Evolutionary conservation across 1,284 basidiomycete species (phyloP).

Genomic region (Pholiota adiposa): DNA sequence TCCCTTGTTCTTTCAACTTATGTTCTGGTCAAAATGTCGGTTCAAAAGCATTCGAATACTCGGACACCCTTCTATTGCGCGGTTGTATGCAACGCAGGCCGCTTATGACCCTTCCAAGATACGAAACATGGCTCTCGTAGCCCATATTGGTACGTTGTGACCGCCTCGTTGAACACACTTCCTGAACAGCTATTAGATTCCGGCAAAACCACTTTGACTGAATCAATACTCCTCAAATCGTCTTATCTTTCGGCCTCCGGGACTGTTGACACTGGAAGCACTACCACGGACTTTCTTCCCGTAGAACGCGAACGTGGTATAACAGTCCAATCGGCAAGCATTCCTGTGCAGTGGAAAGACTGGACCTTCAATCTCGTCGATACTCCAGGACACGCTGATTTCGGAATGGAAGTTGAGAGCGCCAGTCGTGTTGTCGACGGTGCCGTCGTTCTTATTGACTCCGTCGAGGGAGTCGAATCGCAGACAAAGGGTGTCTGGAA

Average conservation of each 20-base stretch:
- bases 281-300: slow-evolving; percentile 89
- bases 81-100: slow-evolving; percentile 36
- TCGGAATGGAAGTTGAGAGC: slow-evolving; percentile 94
- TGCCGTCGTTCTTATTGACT: slow-evolving; percentile 86
- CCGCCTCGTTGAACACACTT: neutral
- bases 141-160: slow-evolving; percentile 70
- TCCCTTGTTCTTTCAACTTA: slow-evolving; percentile 9
- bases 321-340: slow-evolving; percentile 91
- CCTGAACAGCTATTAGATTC: slow-evolving; percentile 59
- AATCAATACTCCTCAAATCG: slow-evolving; percentile 82
- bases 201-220: slow-evolving; percentile 90
- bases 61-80: slow-evolving; percentile 11
- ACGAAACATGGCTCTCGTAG: slow-evolving; percentile 82
- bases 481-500: slow-evolving; percentile 90
- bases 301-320: slow-evolving; percentile 90
- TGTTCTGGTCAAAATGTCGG: slow-evolving; percentile 25
- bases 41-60: slow-evolving; percentile 14
- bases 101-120: slow-evolving; percentile 49
- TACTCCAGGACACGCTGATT: slow-evolving; percentile 92
- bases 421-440: slow-evolving; percentile 90
- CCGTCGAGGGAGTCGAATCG: slow-evolving; percentile 90
- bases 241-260: slow-evolving; percentile 76
- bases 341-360: slow-evolving; percentile 86
- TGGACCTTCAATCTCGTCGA: slow-evolving; percentile 89
- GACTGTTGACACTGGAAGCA: slow-evolving; percentile 88